Percentiles rank a stretch among this genome's conserved stretches.
Conservation (phyloP, 257 asterid species). For the Euphrasia confusa region DNA sequence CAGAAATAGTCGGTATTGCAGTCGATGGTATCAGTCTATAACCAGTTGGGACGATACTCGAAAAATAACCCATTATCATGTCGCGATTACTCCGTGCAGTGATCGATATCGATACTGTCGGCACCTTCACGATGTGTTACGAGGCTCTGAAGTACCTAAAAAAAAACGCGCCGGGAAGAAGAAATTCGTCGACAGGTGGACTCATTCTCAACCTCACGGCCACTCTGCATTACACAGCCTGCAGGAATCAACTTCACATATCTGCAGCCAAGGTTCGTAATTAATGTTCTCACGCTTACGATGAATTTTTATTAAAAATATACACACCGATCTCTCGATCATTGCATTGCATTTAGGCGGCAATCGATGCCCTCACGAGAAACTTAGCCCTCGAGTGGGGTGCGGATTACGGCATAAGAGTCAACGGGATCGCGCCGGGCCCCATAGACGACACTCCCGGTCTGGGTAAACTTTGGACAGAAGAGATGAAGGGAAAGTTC, state of each 20-base stretch:
- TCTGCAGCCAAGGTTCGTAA: constrained; percentile 81
- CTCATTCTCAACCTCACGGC: constrained; percentile 76
- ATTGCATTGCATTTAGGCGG: constrained; percentile 46
- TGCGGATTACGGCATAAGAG: constrained; percentile 69
- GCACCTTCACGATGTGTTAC: constrained; percentile 92
- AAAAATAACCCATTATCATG: background rate
- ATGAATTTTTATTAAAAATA: too few relatives aligned
- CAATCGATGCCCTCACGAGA: constrained; percentile 75
- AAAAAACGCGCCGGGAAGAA: constrained; percentile 23
- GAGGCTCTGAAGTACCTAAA: constrained; percentile 65
- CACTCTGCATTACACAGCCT: constrained; percentile 81
- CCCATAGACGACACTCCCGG: constrained; percentile 78
- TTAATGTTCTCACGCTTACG: too few relatives aligned
- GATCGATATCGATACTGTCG: constrained; percentile 85
- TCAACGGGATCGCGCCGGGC: constrained; percentile 88
- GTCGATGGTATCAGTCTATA: too few relatives aligned
- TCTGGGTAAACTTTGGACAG: constrained; percentile 62
- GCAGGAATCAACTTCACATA: constrained; percentile 89
- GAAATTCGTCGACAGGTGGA: constrained; percentile 53
- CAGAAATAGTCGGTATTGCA: too few relatives aligned
- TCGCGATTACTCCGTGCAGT: constrained; percentile 38
- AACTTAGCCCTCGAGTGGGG: constrained; percentile 93
- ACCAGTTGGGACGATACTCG: too few relatives aligned
- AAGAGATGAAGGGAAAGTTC: constrained; percentile 38
- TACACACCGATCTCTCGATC: background rate